These are phyloP conservation scores for Platanthera guangdongensis DNA, from an alignment of 106 monocot species.

Conservation along the genomic window DNA sequence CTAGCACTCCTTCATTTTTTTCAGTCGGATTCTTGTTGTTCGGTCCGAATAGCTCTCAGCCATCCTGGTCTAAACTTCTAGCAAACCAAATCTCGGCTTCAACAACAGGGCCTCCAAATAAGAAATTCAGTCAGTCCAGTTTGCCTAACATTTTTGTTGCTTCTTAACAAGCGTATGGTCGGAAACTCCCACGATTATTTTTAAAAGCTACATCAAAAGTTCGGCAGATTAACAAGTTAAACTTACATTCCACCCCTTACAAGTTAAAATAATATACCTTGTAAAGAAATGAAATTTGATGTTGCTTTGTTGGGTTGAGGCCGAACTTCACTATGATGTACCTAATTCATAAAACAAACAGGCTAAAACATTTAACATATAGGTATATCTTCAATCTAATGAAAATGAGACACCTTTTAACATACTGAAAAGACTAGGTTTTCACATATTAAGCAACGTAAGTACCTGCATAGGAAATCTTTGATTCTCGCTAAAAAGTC, in stretches of 20 bases:
- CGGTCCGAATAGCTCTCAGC: too few species aligned
- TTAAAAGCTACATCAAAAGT: not conserved
- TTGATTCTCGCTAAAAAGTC: conserved; percentile 41
- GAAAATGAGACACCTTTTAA: not conserved
- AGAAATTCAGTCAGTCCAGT: too few species aligned
- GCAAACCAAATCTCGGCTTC: too few species aligned
- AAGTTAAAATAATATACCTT: conserved; percentile 34
- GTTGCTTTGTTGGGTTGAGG: conserved; percentile 28
- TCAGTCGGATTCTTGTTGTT: too few species aligned
- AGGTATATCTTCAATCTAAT: not conserved
- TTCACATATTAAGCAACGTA: not conserved
- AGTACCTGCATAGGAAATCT: conserved; percentile 56
- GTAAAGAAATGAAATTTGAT: conserved; percentile 32
- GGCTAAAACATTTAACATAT: not conserved
- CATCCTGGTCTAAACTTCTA: too few species aligned
- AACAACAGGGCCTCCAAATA: too few species aligned
- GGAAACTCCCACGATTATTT: too few species aligned
- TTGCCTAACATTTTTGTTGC: too few species aligned
- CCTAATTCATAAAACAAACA: conserved; percentile 25
- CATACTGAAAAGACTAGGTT: not conserved
- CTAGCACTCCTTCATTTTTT: too few species aligned
- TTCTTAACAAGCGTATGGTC: too few species aligned
- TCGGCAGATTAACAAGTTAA: not conserved
- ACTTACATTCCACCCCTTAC: not conserved
- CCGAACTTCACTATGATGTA: conserved; percentile 38